Percentiles rank a stretch among this genome's conserved stretches.
These are phyloP conservation scores for Ophiostoma pallidulum DNA, from an alignment of 2,329 filamentous ascomycete species.

Conservation along the genomic window DNA sequence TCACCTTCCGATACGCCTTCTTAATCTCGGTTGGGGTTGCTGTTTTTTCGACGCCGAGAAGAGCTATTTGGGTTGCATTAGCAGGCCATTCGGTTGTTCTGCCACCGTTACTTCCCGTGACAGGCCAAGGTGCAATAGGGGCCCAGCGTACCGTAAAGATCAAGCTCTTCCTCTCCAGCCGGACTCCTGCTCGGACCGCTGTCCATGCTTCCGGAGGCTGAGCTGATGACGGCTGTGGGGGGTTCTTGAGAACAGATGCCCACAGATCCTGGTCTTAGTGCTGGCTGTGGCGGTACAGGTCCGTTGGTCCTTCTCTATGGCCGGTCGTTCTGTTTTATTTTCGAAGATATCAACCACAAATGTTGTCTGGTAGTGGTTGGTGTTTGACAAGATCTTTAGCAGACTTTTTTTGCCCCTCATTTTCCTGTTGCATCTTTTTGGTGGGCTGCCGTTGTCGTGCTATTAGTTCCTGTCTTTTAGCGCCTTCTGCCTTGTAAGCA, in stretches of 20 bases:
- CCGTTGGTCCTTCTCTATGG: no score
- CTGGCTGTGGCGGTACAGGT: no score
- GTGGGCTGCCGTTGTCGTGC: background rate
- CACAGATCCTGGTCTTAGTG: no score
- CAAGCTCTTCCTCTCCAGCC: slow-evolving; percentile 36
- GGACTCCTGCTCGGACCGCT: slow-evolving; percentile 16
- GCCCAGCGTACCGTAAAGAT: slow-evolving; percentile 43
- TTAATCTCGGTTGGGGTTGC: slow-evolving; percentile 77
- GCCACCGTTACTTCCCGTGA: background rate
- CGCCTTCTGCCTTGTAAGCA: background rate
- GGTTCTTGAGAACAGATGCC: no score
- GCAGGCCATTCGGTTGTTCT: background rate
- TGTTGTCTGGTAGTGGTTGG: background rate
- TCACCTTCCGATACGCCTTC: slow-evolving; percentile 90
- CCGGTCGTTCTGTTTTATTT: background rate
- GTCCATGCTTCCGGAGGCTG: slow-evolving; percentile 19
- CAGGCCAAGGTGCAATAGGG: background rate
- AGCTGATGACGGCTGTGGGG: no score
- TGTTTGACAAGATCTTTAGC: background rate
- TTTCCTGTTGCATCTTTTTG: no score
- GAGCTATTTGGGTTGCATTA: slow-evolving; percentile 42
- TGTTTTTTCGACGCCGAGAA: slow-evolving; percentile 64
- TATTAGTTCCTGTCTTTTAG: background rate
- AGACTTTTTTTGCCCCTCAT: slow-evolving; percentile 12
- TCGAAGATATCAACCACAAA: no score